Conservation (phyloP, 306 rosid species). For the Lupinus albus region DNA sequence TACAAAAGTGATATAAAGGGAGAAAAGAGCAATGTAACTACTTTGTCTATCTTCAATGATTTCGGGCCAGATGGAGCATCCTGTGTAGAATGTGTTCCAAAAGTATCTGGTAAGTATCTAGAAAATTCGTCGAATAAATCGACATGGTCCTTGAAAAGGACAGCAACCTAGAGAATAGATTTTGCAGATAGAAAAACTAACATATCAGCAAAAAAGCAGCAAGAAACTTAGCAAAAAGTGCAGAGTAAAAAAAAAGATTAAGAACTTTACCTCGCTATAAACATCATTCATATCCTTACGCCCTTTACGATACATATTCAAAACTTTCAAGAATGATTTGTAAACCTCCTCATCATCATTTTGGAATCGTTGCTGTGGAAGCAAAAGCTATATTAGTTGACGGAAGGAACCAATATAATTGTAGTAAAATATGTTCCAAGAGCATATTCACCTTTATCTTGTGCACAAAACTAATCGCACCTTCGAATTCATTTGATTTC, state of each 20-base stretch:
- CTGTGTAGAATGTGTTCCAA: conserved; percentile 63
- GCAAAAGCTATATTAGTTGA: conserved; percentile 32
- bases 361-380: conserved; percentile 80
- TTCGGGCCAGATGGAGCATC: not conserved
- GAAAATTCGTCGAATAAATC: conserved; percentile 60
- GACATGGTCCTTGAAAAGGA: conserved; percentile 70
- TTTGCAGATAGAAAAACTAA: conserved; percentile 2
- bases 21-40: no score
- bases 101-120: conserved; percentile 71
- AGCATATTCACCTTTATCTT: conserved; percentile 80
- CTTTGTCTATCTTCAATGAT: no score
- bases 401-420: conserved; percentile 20
- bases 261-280: conserved; percentile 85
- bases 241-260: not conserved
- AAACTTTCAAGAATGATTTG: conserved; percentile 89
- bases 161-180: conserved; percentile 60
- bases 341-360: conserved; percentile 83
- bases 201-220: not conserved
- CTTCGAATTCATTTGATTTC: conserved; percentile 88
- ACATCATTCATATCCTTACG: conserved; percentile 87
- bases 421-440: conserved; percentile 20
- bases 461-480: conserved; percentile 94
- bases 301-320: conserved; percentile 96
- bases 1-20: no score
- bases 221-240: not conserved